phyloP scores from a whole-genome alignment of 495 filamentous ascomycete species.

The Penicillium lagena region DNA sequence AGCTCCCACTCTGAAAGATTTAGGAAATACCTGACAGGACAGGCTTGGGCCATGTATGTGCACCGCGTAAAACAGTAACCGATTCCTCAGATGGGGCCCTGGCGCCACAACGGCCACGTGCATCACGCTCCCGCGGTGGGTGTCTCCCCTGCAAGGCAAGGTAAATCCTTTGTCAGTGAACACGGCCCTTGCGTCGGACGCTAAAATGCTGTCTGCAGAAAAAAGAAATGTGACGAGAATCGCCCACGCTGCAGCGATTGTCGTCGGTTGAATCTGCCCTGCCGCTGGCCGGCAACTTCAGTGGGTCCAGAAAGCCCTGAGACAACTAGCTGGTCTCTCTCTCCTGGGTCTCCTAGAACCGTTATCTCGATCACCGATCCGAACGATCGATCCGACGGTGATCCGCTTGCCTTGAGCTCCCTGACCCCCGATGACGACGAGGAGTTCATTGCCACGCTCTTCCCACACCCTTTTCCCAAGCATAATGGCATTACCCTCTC shows the following conservation, averaged over 20 bases:
- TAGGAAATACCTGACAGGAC: not conserved
- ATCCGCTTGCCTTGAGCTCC: conserved; percentile 1
- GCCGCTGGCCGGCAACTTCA: conserved; percentile 10
- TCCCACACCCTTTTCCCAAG: conserved; percentile 11
- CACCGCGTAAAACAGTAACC: conserved; percentile 7
- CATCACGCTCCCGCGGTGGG: conserved; percentile 21
- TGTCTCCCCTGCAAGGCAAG: conserved; percentile 25
- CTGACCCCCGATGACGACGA: conserved; percentile 8
- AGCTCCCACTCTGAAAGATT: not conserved
- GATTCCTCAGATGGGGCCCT: not conserved
- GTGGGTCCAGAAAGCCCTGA: not conserved
- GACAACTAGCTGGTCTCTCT: not conserved
- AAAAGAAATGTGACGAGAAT: conserved; percentile 24
- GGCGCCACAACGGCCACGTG: conserved; percentile 12
- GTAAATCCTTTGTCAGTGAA: conserved; percentile 4
- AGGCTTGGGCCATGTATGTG: conserved; percentile 25
- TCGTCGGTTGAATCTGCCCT: conserved; percentile 18
- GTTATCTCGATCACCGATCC: conserved; percentile 1
- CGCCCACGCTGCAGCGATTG: conserved; percentile 21
- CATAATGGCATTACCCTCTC: not conserved
- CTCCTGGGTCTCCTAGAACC: conserved; percentile 3
- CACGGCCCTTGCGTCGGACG: not conserved
- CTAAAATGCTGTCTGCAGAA: conserved; percentile 6
- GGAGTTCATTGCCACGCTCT: conserved; percentile 17
- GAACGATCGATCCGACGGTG: conserved; percentile 9